Percentiles rank a stretch among this genome's conserved stretches.
These are phyloP conservation scores for Mycosarcoma mackinlayi DNA, from an alignment of 1,284 basidiomycete species.

Conservation along the genomic window DNA sequence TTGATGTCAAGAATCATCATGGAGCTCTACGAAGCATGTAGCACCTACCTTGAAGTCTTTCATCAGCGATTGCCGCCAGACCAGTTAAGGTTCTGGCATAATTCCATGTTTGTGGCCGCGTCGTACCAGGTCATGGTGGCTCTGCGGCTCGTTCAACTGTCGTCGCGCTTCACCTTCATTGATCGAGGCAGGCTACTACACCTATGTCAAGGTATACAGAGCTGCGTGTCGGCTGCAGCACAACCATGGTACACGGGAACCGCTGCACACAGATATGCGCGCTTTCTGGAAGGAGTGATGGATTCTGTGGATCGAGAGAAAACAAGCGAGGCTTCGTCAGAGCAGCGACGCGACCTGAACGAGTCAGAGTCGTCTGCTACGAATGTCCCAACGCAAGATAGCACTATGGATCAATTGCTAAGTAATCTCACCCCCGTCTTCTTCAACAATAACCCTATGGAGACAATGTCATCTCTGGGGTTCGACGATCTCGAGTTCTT, in stretches of 20 bases:
- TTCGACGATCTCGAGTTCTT: slow-evolving; percentile 10
- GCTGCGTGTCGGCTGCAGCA: neutral
- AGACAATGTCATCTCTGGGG: too few species aligned
- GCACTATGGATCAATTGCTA: too few species aligned
- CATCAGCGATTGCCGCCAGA: slow-evolving; percentile 1
- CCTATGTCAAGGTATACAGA: neutral
- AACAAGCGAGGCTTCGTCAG: too few species aligned
- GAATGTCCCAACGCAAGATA: too few species aligned
- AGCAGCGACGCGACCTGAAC: too few species aligned
- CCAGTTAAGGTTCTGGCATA: slow-evolving; percentile 3
- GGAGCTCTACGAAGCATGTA: slow-evolving; percentile 8
- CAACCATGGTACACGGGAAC: neutral
- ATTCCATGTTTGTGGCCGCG: slow-evolving; percentile 14
- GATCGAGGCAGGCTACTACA: neutral
- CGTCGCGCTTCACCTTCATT: slow-evolving; percentile 4
- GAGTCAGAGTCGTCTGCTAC: too few species aligned
- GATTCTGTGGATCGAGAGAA: too few species aligned
- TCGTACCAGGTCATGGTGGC: slow-evolving; percentile 11
- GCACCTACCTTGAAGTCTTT: slow-evolving; percentile 7
- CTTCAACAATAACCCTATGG: too few species aligned
- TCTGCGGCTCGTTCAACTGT: slow-evolving; percentile 5
- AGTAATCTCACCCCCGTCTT: too few species aligned
- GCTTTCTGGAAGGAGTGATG: slow-evolving; percentile 5
- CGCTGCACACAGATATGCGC: slow-evolving; percentile 6
- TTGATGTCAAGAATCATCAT: slow-evolving; percentile 6